These are phyloP conservation scores for Solanum sejunctum DNA, from an alignment of 257 asterid genomes.

Conservation along the genomic window DNA sequence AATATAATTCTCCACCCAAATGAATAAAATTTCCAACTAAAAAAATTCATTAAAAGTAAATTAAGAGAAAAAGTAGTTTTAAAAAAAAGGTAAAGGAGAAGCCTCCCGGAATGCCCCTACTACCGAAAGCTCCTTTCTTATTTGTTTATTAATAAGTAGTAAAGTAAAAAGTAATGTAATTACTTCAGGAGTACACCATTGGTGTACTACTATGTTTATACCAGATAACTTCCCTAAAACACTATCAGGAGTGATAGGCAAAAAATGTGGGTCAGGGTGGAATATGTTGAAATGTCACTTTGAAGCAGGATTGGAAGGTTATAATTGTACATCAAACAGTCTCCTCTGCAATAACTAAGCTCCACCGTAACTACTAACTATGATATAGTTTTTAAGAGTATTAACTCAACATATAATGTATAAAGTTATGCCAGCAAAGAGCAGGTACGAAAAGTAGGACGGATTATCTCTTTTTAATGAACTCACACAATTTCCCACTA, in stretches of 20 bases:
- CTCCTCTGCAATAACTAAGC: neutral
- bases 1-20: too few relatives aligned
- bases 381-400: neutral
- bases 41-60: too few relatives aligned
- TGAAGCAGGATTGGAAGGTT: neutral
- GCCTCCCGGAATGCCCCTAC: too few relatives aligned
- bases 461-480: neutral
- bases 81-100: too few relatives aligned
- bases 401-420: neutral
- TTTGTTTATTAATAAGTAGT: too few relatives aligned
- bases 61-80: too few relatives aligned
- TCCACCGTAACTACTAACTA: neutral
- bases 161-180: too few relatives aligned
- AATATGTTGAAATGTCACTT: neutral
- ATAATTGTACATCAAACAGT: neutral
- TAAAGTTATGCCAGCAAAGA: neutral
- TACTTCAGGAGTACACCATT: too few relatives aligned
- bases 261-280: neutral
- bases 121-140: too few relatives aligned
- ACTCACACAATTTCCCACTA: neutral
- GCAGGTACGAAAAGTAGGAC: neutral
- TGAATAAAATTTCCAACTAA: too few relatives aligned
- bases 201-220: too few relatives aligned
- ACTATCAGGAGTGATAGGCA: neutral
- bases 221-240: too few relatives aligned